Evolutionary conservation across 441 rosid species (phyloP).

Genomic region (Corymbia calophylla): DNA sequence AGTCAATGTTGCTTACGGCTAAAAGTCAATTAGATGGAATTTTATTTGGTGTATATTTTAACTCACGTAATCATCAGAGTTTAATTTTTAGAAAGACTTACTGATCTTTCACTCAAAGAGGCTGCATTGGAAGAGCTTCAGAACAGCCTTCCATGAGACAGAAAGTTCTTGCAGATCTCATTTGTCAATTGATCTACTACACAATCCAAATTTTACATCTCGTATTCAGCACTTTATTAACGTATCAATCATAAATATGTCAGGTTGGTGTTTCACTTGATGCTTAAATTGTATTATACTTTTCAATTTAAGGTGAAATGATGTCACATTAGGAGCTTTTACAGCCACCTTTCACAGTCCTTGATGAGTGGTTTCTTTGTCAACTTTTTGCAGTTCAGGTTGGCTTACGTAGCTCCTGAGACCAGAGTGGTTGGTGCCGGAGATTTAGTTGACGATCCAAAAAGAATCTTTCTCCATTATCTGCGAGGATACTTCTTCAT

Average conservation of each 20-base stretch:
- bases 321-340: neutral
- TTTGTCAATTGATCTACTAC: neutral
- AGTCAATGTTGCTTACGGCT: neutral
- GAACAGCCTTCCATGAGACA: neutral
- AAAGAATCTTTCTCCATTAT: slow-evolving; percentile 57
- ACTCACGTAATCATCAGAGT: neutral
- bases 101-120: neutral
- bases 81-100: neutral
- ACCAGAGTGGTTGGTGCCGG: slow-evolving; percentile 82
- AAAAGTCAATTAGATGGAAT: neutral
- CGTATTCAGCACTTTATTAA: neutral
- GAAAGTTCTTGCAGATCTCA: neutral
- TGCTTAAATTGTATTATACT: neutral
- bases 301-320: neutral
- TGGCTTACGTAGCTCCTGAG: slow-evolving; percentile 83
- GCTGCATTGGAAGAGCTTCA: neutral
- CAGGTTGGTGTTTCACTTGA: neutral
- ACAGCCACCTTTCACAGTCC: neutral
- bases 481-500: slow-evolving; percentile 39
- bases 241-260: neutral
- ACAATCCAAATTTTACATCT: neutral
- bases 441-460: slow-evolving; percentile 81
- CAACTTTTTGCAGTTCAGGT: slow-evolving; percentile 51
- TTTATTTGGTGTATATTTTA: neutral
- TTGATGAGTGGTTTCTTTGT: neutral